Percentiles rank a stretch among this genome's conserved stretches.
Evolutionary conservation across 2,329 filamentous ascomycete genomes (phyloP).

Genomic region (Colletotrichum chrysophilum): DNA sequence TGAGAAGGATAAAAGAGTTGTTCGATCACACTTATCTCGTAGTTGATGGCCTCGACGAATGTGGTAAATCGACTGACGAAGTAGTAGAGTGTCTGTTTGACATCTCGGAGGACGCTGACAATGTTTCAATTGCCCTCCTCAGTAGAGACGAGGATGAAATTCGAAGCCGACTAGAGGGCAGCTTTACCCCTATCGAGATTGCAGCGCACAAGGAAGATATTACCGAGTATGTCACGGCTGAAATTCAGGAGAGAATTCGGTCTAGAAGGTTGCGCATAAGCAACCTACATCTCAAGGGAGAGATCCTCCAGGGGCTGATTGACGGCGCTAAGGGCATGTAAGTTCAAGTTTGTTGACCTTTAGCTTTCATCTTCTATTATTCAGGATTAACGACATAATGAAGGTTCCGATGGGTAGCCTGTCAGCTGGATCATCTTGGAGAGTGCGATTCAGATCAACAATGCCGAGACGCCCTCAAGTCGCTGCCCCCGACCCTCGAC

Average conservation of each 20-base stretch:
- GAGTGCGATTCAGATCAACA: neutral
- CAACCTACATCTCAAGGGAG: neutral
- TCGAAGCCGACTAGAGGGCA: neutral
- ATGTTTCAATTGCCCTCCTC: neutral
- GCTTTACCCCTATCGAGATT: neutral
- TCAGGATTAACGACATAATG: fast-evolving
- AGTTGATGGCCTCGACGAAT: neutral
- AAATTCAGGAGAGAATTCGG: neutral
- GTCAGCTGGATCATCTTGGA: neutral
- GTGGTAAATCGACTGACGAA: neutral
- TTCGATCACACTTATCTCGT: neutral
- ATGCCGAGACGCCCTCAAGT: neutral
- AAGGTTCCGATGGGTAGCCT: conserved; percentile 9
- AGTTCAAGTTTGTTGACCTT: neutral
- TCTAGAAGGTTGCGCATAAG: neutral
- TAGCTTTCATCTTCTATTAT: neutral
- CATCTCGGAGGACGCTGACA: neutral
- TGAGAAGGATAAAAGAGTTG: neutral
- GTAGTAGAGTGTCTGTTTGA: neutral
- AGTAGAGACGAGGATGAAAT: neutral
- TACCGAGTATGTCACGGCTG: neutral
- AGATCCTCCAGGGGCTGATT: neutral
- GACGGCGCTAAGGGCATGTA: neutral
- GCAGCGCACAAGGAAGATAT: neutral
- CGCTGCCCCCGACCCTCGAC: neutral